Percentiles rank a stretch among this genome's conserved stretches.
Evolutionary conservation across 768 basidiomycete species (phyloP).

Genomic region (Tricholoma bakamatsutake): DNA sequence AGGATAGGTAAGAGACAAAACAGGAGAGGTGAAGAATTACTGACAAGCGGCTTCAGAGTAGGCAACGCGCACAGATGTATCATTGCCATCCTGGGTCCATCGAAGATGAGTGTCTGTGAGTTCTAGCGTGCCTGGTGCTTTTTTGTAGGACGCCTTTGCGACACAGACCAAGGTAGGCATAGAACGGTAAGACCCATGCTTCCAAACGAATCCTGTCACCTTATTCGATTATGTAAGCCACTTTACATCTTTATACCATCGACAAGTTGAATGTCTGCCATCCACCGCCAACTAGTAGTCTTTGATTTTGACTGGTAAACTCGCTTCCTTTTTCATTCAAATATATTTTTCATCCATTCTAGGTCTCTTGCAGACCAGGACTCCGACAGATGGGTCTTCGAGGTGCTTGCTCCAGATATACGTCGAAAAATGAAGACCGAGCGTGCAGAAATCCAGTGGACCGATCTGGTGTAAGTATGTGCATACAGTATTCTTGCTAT

Average conservation of each 20-base stretch:
- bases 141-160: conserved; percentile 83
- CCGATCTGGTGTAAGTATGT: conserved; percentile 82
- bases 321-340: background rate
- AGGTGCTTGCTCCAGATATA: conserved; percentile 80
- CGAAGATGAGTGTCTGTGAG: conserved; percentile 67
- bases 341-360: conserved; percentile 5
- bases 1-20: conserved; percentile 10
- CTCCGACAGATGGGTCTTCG: conserved; percentile 89
- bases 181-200: conserved; percentile 15
- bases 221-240: conserved; percentile 20
- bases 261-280: conserved; percentile 19
- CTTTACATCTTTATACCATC: background rate
- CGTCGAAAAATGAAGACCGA: conserved; percentile 74
- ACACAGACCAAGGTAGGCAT: conserved; percentile 68
- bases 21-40: conserved; percentile 20
- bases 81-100: conserved; percentile 76
- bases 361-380: conserved; percentile 96
- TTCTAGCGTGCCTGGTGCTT: conserved; percentile 66
- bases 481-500: background rate
- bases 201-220: background rate
- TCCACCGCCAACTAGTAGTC: conserved; percentile 68
- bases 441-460: conserved; percentile 73
- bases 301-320: conserved; percentile 95
- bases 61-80: conserved; percentile 58
- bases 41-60: conserved; percentile 58